Evolutionary conservation across 23 red algal genomes (phyloP).

Genomic region (Gracilaria caudata): DNA sequence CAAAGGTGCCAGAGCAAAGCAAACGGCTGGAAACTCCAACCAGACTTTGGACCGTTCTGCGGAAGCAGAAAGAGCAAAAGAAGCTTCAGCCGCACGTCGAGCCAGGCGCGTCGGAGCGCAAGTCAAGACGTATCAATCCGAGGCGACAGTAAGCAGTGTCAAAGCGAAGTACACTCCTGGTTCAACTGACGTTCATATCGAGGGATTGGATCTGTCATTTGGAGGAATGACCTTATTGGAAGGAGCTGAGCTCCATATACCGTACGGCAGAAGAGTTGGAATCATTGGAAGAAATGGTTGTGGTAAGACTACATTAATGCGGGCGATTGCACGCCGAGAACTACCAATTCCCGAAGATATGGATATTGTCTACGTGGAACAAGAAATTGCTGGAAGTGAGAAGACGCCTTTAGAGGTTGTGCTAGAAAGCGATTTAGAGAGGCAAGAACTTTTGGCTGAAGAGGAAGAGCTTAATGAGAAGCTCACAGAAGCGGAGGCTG

Average conservation of each 20-base stretch:
- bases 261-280: slow-evolving; percentile 86
- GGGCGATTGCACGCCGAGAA: slow-evolving; percentile 85
- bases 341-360: slow-evolving; percentile 91
- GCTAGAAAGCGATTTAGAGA: slow-evolving; percentile 80
- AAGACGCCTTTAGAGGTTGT: slow-evolving; percentile 80
- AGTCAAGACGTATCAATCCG: slow-evolving; percentile 56
- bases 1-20: background rate
- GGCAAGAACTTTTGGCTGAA: slow-evolving; percentile 73
- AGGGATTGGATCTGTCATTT: slow-evolving; percentile 84
- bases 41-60: slow-evolving; percentile 83
- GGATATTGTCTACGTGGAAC: slow-evolving; percentile 88
- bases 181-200: slow-evolving; percentile 77
- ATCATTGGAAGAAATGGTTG: slow-evolving; percentile 93
- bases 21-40: slow-evolving; percentile 72
- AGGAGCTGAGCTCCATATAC: slow-evolving; percentile 72
- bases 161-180: slow-evolving; percentile 70
- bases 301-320: slow-evolving; percentile 94
- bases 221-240: slow-evolving; percentile 79
- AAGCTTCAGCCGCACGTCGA: slow-evolving; percentile 57
- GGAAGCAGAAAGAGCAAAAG: slow-evolving; percentile 79
- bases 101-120: slow-evolving; percentile 73
- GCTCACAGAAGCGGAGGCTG: slow-evolving; percentile 37
- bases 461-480: slow-evolving; percentile 68
- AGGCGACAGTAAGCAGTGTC: slow-evolving; percentile 64
- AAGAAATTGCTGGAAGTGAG: slow-evolving; percentile 90